A percentile compares a stretch with the other conserved stretches of the same genome.
phyloP scores from a whole-genome alignment of 2,329 filamentous ascomycete genomes.

The Ceratocystis smalleyi region DNA sequence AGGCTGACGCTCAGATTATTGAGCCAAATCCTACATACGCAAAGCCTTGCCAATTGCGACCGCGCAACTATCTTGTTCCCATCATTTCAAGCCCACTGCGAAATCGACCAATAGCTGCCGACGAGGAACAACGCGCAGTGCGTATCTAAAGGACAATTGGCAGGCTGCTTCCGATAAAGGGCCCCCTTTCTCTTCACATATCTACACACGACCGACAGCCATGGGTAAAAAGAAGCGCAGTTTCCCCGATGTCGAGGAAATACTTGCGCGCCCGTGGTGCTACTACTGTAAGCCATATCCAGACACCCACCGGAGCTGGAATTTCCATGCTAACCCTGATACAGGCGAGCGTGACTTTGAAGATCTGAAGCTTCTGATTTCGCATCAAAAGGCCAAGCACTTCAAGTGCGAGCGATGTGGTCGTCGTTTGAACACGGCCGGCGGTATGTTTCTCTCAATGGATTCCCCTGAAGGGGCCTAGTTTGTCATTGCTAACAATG shows the following conservation, averaged over 20 bases:
- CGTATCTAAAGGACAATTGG: not conserved
- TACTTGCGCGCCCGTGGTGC: conserved; percentile 81
- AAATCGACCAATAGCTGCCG: not conserved
- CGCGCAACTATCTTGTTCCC: not conserved
- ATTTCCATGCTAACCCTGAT: not conserved
- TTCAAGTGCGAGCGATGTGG: conserved; percentile 93
- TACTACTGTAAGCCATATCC: conserved; percentile 62
- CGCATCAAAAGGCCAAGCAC: conserved; percentile 97
- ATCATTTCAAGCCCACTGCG: not conserved
- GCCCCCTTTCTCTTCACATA: not conserved
- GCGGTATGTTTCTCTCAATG: conserved; percentile 44
- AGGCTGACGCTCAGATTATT: not conserved
- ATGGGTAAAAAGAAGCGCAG: conserved; percentile 89
- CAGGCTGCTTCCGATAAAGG: not conserved
- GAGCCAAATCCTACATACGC: not conserved
- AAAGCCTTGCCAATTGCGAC: conserved; percentile 1
- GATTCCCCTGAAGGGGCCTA: not conserved
- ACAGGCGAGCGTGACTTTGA: conserved; percentile 86
- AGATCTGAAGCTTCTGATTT: conserved; percentile 88
- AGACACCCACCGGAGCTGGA: not conserved
- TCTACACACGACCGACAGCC: not conserved
- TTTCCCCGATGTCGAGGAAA: conserved; percentile 73
- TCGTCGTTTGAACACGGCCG: conserved; percentile 79
- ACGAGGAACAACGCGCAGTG: not conserved
- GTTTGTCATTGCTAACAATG: not conserved